Conservation (phyloP, 495 filamentous ascomycete genomes). For the Hypomontagnella submonticulosa region DNA sequence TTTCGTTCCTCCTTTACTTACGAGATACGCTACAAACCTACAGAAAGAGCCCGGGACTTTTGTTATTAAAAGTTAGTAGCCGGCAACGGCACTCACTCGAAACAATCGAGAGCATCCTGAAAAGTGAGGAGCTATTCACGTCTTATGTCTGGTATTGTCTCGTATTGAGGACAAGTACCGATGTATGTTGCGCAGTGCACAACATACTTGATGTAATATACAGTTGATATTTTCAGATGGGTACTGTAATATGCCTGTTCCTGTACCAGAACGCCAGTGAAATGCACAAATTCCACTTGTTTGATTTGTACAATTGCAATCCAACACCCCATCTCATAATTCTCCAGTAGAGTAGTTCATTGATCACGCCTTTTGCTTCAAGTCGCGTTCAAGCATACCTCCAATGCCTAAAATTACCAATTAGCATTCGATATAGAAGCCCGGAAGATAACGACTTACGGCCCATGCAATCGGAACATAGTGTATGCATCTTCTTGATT, state of each 20-base stretch:
- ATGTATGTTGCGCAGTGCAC: no score
- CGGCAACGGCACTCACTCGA: no score
- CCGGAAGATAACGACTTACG: conserved; percentile 47
- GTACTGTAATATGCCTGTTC: conserved; percentile 20
- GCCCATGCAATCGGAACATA: conserved; percentile 80
- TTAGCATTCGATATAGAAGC: conserved; percentile 9
- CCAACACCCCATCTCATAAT: background rate
- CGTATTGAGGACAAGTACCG: no score
- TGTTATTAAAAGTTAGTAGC: no score
- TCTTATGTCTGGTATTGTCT: no score
- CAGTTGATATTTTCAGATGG: conserved; percentile 9
- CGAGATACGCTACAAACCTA: no score
- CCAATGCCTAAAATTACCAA: conserved; percentile 18
- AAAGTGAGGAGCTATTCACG: no score
- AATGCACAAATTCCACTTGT: conserved; percentile 26
- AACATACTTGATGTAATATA: conserved; percentile 18
- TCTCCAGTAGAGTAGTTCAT: background rate
- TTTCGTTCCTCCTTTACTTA: no score
- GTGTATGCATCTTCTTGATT: conserved; percentile 84
- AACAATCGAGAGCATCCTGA: no score
- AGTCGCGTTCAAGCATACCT: conserved; percentile 35
- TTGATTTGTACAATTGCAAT: conserved; percentile 20
- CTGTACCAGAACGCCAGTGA: conserved; percentile 28
- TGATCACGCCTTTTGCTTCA: conserved; percentile 30
- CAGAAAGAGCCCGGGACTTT: no score